Base-by-base conservation (phyloP, 768 basidiomycete genomes). In the Rhizopogon vinicolor region DNA sequence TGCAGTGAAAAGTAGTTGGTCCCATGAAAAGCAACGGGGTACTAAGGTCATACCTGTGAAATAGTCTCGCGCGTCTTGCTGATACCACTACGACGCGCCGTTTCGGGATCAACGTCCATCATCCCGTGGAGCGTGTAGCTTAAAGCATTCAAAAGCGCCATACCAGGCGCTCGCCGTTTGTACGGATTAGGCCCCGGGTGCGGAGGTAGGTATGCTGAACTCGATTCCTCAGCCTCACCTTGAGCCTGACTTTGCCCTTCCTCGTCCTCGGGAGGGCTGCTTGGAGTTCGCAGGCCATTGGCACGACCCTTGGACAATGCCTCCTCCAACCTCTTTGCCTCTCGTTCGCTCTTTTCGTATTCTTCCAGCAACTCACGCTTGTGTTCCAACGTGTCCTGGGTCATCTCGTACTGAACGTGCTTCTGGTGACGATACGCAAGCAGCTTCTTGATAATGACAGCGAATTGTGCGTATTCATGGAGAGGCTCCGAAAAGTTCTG, bases 81-180 rank as follows among this genome's bases (percentile, higher is more conserved):
- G 60, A 99, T 98, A 51, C 87, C 84, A 65, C 89, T 98, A 59
- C 97, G 79, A 57, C 97, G 78, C 5, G 96, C 95, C 16, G 90
- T 91, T 74, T 98, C 97, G 3, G 97, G 97, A 72, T 99, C 97
- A 16, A 91, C 91, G 62, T 99, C 97, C 87, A 99, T 98, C 86
- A 98, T 95, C 5, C 96, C 95, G 62, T 95, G 93, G 53, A 99
- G 69, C 22, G 94, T 95, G 72, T 97, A 95, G 65, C 89, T 93
- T 42, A 99, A 75, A 14, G 97, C 97, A 62, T 86, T 93, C 37
- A 99, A 64, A 22, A 99, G 73, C 18, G 92, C 94, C 80, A 91
- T 91, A 7, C 89, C 90, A 52, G 89, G 87, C 12, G 85, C 74
- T 54, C 81, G 79, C 52, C 79, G 72, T 67, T 78, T 78, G 35